Conservation (phyloP, 257 asterid species). For the Solanum sitiens region DNA sequence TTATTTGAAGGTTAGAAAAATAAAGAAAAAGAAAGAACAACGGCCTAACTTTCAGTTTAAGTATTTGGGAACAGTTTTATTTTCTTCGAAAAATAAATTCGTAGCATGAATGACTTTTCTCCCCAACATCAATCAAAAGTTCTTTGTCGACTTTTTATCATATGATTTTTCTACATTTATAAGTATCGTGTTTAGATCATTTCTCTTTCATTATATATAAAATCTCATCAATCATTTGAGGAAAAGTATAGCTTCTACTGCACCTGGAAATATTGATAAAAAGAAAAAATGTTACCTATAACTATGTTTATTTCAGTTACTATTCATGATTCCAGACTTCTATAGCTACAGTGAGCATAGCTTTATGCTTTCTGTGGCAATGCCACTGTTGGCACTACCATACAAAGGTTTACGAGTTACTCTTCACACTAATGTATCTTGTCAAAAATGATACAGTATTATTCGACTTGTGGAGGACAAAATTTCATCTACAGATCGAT, state of each 20-base stretch:
- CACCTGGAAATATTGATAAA: background rate
- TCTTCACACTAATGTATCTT: background rate
- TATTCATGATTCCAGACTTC: background rate
- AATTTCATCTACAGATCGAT: background rate
- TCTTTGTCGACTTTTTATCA: background rate
- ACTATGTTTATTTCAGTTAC: background rate
- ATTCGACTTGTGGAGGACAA: background rate
- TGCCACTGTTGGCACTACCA: background rate
- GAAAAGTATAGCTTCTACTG: background rate
- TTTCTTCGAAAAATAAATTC: background rate
- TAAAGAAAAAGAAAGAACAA: background rate
- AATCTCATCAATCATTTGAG: background rate
- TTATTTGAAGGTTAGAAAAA: background rate
- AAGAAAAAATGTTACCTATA: background rate
- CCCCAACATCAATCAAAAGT: background rate
- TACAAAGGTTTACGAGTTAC: background rate
- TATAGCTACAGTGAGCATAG: background rate
- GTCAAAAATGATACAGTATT: background rate
- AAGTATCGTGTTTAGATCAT: background rate
- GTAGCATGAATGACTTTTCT: background rate
- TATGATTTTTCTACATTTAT: background rate
- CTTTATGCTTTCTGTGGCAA: background rate
- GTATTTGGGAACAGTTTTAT: background rate
- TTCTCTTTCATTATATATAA: background rate
- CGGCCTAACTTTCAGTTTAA: background rate